Evolutionary conservation across 2,329 filamentous ascomycete species (phyloP).

Genomic region (Clonostachys chloroleuca): DNA sequence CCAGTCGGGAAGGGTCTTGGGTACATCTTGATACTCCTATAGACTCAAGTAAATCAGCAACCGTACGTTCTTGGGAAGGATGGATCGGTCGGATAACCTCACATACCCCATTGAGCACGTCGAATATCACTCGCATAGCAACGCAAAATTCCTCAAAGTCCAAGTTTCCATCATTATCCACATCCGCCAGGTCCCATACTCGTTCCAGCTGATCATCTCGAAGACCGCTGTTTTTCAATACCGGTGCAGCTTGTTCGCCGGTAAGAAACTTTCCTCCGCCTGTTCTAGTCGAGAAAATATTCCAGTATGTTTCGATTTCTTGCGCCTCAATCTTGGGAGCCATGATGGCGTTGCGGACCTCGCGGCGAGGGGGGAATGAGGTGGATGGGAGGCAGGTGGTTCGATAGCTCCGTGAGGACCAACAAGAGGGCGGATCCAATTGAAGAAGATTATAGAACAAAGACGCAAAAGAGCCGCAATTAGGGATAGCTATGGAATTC

Average conservation of each 20-base stretch:
- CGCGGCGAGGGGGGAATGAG: too few species aligned
- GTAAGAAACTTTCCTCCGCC: slow-evolving; percentile 56
- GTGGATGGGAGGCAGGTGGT: too few species aligned
- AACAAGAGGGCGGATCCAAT: too few species aligned
- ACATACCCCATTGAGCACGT: slow-evolving; percentile 85
- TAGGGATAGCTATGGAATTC: too few species aligned
- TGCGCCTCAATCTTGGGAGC: slow-evolving; percentile 57
- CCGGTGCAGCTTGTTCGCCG: slow-evolving; percentile 57
- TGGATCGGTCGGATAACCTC: background rate
- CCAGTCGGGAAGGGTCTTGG: slow-evolving; percentile 83
- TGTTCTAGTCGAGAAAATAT: slow-evolving; percentile 56
- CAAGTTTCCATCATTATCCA: slow-evolving; percentile 94
- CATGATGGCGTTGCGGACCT: slow-evolving; percentile 28
- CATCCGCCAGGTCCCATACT: slow-evolving; percentile 95
- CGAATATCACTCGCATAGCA: slow-evolving; percentile 96
- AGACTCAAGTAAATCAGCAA: slow-evolving; percentile 2
- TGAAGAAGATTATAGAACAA: too few species aligned
- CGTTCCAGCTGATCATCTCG: slow-evolving; percentile 80
- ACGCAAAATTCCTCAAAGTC: slow-evolving; percentile 99
- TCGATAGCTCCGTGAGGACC: too few species aligned
- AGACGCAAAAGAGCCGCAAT: too few species aligned
- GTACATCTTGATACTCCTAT: slow-evolving; percentile 89
- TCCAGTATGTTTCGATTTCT: slow-evolving; percentile 64
- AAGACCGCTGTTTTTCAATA: slow-evolving; percentile 60
- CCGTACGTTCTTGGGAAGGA: slow-evolving; percentile 1